Conservation (phyloP, 768 basidiomycete genomes). For the Auricularia sp. region DNA sequence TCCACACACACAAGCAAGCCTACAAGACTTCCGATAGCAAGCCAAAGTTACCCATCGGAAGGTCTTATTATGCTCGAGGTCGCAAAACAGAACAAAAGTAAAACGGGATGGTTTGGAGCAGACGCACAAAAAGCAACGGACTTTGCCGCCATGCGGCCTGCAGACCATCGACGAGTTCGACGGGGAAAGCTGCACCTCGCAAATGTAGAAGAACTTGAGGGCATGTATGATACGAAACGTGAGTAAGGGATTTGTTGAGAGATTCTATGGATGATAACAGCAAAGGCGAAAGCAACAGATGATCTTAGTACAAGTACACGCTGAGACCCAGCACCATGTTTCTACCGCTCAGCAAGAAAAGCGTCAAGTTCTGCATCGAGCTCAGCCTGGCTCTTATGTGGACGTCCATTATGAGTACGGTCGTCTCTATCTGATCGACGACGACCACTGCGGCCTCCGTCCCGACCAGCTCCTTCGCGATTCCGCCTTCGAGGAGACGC, state of each 20-base stretch:
- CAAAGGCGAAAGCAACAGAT: no score
- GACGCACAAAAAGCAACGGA: background rate
- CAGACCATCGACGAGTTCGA: no score
- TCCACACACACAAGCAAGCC: background rate
- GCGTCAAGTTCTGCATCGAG: constrained; percentile 77
- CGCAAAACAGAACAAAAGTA: background rate
- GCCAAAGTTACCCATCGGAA: background rate
- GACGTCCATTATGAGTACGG: constrained; percentile 28
- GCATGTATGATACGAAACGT: no score
- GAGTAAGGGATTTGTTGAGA: no score
- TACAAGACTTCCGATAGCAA: background rate
- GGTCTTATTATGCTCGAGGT: background rate
- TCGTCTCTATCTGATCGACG: constrained; percentile 11
- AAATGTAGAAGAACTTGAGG: no score
- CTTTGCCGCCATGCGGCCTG: background rate
- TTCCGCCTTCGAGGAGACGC: constrained; percentile 10
- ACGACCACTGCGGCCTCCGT: constrained; percentile 17
- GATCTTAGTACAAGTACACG: background rate
- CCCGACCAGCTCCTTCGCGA: constrained; percentile 1
- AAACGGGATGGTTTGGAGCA: background rate
- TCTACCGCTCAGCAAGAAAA: constrained; percentile 25
- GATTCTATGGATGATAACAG: no score
- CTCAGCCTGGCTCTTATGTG: constrained; percentile 58
- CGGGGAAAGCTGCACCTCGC: no score
- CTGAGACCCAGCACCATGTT: background rate